phyloP scores from a whole-genome alignment of 2,329 filamentous ascomycete species.

The Monilinia laxa region DNA sequence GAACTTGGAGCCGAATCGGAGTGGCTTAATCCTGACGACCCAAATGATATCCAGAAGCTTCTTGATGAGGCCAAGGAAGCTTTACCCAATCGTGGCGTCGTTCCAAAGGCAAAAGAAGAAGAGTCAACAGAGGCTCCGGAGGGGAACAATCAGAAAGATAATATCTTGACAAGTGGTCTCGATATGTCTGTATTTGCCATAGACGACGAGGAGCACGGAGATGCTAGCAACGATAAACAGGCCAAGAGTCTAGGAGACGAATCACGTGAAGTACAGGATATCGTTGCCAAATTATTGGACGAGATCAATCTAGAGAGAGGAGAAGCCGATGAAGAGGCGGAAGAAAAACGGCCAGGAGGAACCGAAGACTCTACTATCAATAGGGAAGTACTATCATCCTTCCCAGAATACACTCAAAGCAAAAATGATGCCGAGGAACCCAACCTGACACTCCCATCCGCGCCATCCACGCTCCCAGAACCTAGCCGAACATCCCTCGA shows the following conservation, averaged over 20 bases:
- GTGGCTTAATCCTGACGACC: slow-evolving; percentile 38
- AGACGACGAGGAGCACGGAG: slow-evolving; percentile 46
- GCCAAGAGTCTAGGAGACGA: slow-evolving; percentile 33
- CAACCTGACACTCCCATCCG: slow-evolving; percentile 32
- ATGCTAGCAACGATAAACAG: slow-evolving; percentile 45
- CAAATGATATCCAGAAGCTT: slow-evolving; percentile 36
- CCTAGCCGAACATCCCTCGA: slow-evolving; percentile 32
- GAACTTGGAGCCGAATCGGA: slow-evolving; percentile 36
- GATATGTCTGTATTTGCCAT: slow-evolving; percentile 41
- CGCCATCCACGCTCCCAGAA: slow-evolving; percentile 32
- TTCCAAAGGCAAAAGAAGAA: not conserved
- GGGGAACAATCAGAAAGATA: slow-evolving; percentile 35
- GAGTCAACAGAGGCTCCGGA: not conserved
- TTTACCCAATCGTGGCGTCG: slow-evolving; percentile 26
- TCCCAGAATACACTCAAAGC: not conserved
- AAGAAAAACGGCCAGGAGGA: not conserved
- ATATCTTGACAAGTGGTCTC: slow-evolving; percentile 39
- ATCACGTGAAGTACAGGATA: slow-evolving; percentile 39
- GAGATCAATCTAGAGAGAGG: slow-evolving; percentile 35
- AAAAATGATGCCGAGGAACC: slow-evolving; percentile 19
- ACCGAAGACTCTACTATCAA: not conserved
- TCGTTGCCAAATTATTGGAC: slow-evolving; percentile 37
- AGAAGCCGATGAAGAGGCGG: slow-evolving; percentile 19
- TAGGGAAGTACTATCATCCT: not conserved
- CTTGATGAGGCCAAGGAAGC: slow-evolving; percentile 35